Conservation (phyloP, 1,284 basidiomycete species). For the Apiotrichum laibachii region DNA sequence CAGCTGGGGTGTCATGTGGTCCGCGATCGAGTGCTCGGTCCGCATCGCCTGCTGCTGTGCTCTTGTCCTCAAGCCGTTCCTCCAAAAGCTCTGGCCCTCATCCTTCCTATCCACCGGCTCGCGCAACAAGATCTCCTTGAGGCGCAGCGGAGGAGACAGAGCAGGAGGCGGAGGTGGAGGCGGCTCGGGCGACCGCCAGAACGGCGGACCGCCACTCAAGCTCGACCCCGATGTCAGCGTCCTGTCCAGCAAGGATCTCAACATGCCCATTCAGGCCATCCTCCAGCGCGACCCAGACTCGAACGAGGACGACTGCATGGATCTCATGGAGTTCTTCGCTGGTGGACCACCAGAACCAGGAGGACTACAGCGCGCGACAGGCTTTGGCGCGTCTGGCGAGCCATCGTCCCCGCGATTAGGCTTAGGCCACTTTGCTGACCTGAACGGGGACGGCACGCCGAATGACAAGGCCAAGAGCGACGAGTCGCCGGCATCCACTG, state of each 20-base stretch:
- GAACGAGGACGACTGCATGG: slow-evolving; percentile 30
- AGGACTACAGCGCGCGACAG: not conserved
- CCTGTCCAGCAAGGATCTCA: slow-evolving; percentile 3
- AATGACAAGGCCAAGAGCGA: not conserved
- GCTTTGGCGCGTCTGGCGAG: not conserved
- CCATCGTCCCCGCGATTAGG: not conserved
- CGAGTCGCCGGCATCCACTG: not conserved
- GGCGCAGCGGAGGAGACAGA: not conserved
- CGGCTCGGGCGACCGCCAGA: not conserved
- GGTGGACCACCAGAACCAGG: slow-evolving; percentile 24
- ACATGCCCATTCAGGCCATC: slow-evolving; percentile 24
- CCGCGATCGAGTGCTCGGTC: slow-evolving; percentile 46
- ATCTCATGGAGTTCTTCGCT: slow-evolving; percentile 41
- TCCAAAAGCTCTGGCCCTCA: slow-evolving; percentile 29
- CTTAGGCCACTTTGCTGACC: not conserved
- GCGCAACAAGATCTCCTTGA: not conserved
- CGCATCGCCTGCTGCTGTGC: slow-evolving; percentile 47
- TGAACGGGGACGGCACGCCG: not conserved
- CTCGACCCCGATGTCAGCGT: slow-evolving; percentile 8
- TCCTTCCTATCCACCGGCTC: not conserved
- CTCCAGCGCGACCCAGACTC: slow-evolving; percentile 18
- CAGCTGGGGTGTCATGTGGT: slow-evolving; percentile 48
- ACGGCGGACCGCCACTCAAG: slow-evolving; percentile 7
- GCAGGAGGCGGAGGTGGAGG: not conserved
- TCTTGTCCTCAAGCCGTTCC: slow-evolving; percentile 48